phyloP scores from a whole-genome alignment of 495 filamentous ascomycete genomes.

The Tuber calosporum region DNA sequence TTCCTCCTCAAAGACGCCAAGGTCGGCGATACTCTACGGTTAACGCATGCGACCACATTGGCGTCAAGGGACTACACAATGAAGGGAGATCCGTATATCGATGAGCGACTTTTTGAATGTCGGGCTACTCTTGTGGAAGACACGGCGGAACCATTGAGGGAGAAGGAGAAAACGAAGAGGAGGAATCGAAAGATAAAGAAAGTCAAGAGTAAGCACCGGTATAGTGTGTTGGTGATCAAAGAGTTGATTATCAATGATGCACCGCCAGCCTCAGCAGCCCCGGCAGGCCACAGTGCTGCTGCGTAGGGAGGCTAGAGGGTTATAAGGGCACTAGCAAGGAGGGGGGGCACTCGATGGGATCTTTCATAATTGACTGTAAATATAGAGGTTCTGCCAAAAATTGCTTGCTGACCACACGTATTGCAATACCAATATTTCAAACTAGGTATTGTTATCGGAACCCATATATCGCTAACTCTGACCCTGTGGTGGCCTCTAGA shows the following conservation, averaged over 20 bases:
- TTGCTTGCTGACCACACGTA: not conserved
- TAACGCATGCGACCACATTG: slow-evolving; percentile 70
- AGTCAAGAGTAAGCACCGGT: slow-evolving; percentile 76
- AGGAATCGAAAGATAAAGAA: slow-evolving; percentile 66
- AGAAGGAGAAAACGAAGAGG: slow-evolving; percentile 89
- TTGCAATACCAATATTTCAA: not conserved
- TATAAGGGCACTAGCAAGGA: not conserved
- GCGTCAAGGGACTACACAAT: slow-evolving; percentile 88
- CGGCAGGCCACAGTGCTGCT: not conserved
- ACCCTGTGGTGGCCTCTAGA: not conserved
- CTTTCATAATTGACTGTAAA: not conserved
- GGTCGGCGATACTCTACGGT: slow-evolving; percentile 74
- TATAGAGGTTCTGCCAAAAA: not conserved
- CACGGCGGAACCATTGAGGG: slow-evolving; percentile 77
- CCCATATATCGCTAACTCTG: not conserved
- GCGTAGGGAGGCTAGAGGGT: not conserved
- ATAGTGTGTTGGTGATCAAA: slow-evolving; percentile 75
- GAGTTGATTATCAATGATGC: slow-evolving; percentile 61
- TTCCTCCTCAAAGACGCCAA: slow-evolving; percentile 80
- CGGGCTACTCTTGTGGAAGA: slow-evolving; percentile 76
- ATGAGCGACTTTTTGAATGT: slow-evolving; percentile 76
- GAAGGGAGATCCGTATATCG: slow-evolving; percentile 66
- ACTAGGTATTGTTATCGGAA: not conserved
- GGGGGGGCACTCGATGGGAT: not conserved
- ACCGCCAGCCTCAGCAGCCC: not conserved